Percentiles rank a stretch among this genome's conserved stretches.
phyloP scores from a whole-genome alignment of 1,139 yeast species.

The Geotrichum cucujoidarum region DNA sequence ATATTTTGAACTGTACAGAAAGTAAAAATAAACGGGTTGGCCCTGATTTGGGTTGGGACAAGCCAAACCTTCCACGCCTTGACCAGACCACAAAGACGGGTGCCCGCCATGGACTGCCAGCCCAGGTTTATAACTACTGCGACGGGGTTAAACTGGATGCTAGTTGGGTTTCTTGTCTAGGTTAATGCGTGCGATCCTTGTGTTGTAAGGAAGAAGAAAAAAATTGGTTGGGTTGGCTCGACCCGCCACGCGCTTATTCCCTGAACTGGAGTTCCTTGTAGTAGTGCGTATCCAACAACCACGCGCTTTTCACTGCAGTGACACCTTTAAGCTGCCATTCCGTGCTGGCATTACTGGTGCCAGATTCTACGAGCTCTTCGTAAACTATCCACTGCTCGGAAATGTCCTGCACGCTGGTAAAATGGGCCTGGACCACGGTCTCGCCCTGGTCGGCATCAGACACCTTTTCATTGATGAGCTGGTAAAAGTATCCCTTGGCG shows the following conservation, averaged over 20 bases:
- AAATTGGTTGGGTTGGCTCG: not conserved
- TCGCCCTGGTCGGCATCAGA: conserved; percentile 1
- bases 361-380: conserved; percentile 13
- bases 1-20: not conserved
- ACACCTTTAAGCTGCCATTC: conserved; percentile 16
- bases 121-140: no score
- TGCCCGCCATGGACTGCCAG: no score
- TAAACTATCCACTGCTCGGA: conserved; percentile 16
- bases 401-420: conserved; percentile 12
- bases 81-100: no score
- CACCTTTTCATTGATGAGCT: conserved; percentile 8
- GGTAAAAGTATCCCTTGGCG: conserved; percentile 9
- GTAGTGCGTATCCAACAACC: conserved; percentile 16
- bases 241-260: conserved; percentile 11
- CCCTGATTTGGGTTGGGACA: no score
- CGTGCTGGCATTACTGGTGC: not conserved
- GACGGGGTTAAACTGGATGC: no score
- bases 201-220: not conserved
- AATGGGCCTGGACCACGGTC: conserved; percentile 3
- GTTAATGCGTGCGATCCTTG: no score
- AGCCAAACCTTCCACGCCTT: no score
- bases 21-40: no score
- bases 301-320: conserved; percentile 15
- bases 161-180: no score
- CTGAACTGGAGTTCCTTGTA: conserved; percentile 13